Conservation (phyloP, 2,329 filamentous ascomycete species). For the Beauveria scarabaeidicola region DNA sequence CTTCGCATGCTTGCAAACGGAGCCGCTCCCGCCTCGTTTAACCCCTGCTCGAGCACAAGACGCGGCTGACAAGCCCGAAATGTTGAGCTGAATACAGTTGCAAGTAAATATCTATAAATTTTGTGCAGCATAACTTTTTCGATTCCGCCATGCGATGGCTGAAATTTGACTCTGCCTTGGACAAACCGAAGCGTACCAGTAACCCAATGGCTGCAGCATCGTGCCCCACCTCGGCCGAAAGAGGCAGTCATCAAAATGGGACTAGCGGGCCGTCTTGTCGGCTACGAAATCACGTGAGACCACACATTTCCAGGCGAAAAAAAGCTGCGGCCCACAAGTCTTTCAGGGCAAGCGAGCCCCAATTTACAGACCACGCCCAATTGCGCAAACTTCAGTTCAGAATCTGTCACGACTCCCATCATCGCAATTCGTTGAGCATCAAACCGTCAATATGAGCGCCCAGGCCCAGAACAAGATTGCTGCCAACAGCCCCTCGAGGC, state of each 20-base stretch:
- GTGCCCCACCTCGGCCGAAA: background rate
- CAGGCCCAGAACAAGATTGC: constrained; percentile 96
- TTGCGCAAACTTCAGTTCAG: constrained; percentile 21
- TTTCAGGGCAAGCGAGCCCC: constrained; percentile 31
- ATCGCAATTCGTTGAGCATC: constrained; percentile 26
- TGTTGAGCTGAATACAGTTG: background rate
- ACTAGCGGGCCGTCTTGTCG: background rate
- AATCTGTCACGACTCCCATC: constrained; percentile 20
- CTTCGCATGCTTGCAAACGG: background rate
- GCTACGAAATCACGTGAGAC: background rate
- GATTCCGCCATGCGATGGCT: background rate
- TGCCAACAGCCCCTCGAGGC: constrained; percentile 89
- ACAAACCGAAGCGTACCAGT: background rate
- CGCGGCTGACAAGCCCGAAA: no score
- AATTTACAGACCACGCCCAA: constrained; percentile 28
- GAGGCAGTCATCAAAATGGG: background rate
- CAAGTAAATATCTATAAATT: background rate
- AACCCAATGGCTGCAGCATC: no score
- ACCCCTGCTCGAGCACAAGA: background rate
- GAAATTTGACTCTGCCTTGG: background rate
- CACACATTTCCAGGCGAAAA: background rate
- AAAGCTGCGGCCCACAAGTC: constrained; percentile 6
- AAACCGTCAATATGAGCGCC: constrained; percentile 50
- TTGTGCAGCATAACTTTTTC: background rate
- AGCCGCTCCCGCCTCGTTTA: background rate